These are phyloP conservation scores for Trichoderma lentiforme DNA, from an alignment of 2,329 filamentous ascomycete genomes.

Conservation along the genomic window DNA sequence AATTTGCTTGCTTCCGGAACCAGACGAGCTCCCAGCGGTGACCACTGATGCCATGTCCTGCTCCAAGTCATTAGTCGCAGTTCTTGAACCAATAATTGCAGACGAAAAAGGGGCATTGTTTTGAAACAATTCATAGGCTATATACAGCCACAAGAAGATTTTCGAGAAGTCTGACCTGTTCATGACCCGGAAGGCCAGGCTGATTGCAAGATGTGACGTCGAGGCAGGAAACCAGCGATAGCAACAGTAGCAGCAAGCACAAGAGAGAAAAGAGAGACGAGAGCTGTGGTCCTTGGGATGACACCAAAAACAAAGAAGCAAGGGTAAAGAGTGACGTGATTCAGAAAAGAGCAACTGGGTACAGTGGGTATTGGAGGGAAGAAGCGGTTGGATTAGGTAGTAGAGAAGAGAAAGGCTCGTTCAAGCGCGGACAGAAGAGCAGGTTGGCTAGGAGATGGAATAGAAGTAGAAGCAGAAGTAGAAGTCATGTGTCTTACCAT, in stretches of 20 bases:
- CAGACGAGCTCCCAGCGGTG: conserved; percentile 22
- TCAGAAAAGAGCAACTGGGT: conserved; percentile 28
- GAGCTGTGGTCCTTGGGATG: conserved; percentile 2
- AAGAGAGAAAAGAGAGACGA: conserved; percentile 20
- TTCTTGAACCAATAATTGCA: too few species aligned
- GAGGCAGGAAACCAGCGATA: conserved; percentile 29
- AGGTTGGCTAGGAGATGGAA: neutral
- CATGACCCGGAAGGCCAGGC: conserved; percentile 4
- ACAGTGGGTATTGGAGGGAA: conserved; percentile 18
- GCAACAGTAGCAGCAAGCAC: neutral
- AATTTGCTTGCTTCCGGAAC: conserved; percentile 41
- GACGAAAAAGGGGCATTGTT: neutral
- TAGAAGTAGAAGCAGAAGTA: neutral
- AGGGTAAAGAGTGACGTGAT: conserved; percentile 18
- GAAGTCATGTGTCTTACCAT: conserved; percentile 2
- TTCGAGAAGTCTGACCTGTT: conserved; percentile 12
- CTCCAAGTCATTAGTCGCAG: conserved; percentile 16
- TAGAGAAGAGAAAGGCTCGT: neutral
- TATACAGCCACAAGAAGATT: neutral
- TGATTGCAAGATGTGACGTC: conserved; percentile 2
- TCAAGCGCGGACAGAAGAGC: neutral
- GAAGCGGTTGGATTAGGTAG: conserved; percentile 1
- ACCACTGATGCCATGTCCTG: conserved; percentile 39
- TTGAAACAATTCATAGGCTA: neutral
- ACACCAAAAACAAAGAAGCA: conserved; percentile 26